These are phyloP conservation scores for Rhynchospora pubera DNA, from an alignment of 176 grass and related monocot genomes.

Conservation along the genomic window DNA sequence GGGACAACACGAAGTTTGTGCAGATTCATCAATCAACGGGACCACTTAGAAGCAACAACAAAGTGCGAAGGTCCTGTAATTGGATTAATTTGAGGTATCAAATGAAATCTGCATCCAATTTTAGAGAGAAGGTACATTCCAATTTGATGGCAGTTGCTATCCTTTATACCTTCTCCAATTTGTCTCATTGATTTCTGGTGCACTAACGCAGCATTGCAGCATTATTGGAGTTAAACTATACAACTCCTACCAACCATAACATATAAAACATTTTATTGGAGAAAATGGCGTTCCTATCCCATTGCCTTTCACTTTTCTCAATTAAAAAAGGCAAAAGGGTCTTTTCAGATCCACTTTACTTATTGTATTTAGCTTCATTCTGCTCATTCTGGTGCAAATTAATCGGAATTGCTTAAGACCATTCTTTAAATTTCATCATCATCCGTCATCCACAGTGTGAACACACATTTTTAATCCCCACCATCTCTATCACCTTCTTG, in stretches of 20 bases:
- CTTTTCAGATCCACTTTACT: not conserved
- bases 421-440: too few relatives aligned
- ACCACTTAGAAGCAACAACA: slow-evolving; percentile 1
- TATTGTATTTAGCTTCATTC: not conserved
- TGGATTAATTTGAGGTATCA: slow-evolving; percentile 3
- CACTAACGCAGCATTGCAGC: not conserved
- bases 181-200: not conserved
- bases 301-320: not conserved
- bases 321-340: not conserved
- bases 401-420: too few relatives aligned
- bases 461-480: too few relatives aligned
- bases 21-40: not conserved
- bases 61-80: not conserved
- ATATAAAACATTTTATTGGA: not conserved
- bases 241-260: not conserved
- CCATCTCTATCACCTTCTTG: too few relatives aligned
- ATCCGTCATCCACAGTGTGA: too few relatives aligned
- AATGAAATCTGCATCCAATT: not conserved
- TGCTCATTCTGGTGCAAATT: not conserved
- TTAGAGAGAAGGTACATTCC: not conserved
- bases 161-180: not conserved
- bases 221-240: not conserved
- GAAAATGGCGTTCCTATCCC: not conserved
- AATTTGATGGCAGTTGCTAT: not conserved
- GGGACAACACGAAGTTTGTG: not conserved